Evolutionary conservation across 495 filamentous ascomycete species (phyloP).

Genomic region (Xylaria scruposa): DNA sequence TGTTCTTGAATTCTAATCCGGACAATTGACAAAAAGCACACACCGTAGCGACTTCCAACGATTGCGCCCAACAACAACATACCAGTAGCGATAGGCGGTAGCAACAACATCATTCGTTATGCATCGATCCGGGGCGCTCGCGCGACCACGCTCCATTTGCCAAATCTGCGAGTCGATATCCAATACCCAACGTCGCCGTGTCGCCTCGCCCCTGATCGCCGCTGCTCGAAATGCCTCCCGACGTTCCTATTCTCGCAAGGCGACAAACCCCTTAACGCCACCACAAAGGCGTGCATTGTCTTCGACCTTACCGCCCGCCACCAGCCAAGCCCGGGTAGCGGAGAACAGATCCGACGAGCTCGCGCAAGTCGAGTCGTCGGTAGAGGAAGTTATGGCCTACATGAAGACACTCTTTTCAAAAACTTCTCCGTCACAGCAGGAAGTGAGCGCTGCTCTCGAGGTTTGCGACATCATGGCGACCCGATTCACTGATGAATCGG

Average conservation of each 20-base stretch:
- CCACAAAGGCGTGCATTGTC: conserved; percentile 18
- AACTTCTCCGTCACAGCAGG: conserved; percentile 31
- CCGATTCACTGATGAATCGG: conserved; percentile 33
- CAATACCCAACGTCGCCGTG: conserved; percentile 26
- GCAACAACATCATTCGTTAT: conserved; percentile 20
- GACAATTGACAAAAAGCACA: background rate
- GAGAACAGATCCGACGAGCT: conserved; percentile 8
- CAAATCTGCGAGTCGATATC: conserved; percentile 41
- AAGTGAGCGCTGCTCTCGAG: conserved; percentile 32
- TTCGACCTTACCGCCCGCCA: conserved; percentile 26
- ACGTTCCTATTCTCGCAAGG: background rate
- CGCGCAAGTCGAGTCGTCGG: conserved; percentile 24
- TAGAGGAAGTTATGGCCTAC: conserved; percentile 32
- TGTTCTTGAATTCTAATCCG: background rate
- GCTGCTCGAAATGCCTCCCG: conserved; percentile 22
- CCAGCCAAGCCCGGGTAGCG: conserved; percentile 13
- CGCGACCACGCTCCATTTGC: conserved; percentile 32
- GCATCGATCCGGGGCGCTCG: conserved; percentile 29
- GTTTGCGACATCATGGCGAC: conserved; percentile 35
- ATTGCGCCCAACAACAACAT: background rate
- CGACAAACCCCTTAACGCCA: conserved; percentile 16
- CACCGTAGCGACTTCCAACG: background rate
- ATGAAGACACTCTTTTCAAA: conserved; percentile 30
- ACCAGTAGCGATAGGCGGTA: background rate
- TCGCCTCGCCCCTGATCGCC: conserved; percentile 23